Base-by-base conservation (phyloP, 2,329 filamentous ascomycete species). In the Aspergillus calidoustus region DNA sequence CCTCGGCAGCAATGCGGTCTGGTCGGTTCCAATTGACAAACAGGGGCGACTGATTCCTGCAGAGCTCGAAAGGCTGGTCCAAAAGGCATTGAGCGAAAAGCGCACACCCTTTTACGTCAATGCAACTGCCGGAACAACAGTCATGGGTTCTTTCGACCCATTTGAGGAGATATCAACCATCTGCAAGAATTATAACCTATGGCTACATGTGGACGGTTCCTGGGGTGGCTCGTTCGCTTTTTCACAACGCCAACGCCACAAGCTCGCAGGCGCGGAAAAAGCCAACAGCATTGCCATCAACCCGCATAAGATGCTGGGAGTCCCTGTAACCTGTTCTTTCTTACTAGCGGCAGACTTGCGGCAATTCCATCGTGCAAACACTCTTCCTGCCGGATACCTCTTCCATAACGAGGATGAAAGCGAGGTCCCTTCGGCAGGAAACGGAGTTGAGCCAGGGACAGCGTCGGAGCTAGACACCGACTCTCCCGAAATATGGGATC, bases 281-380 rank as follows among this genome's bases (percentile, higher is more conserved):
- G 95, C 93, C 9, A 86, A 97, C 77, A 92, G 88, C 15, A 82
- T 98, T 44, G 92, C 93, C 2, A 86, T 97, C 58, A 98, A 96
- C 77, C 93, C 95, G 60, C 95, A 99, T 80, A 98, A 98, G 80
- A 98, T 98, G 95, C 86, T 98, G 73, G 92, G 92, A 61, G 91
- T 92, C 3, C 94, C 95, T 0, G 81, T 96, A 46, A 97, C 93
- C 0, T 98, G 93, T 79, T 93, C 90, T 0, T 97, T 96, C 80
- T 84, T 99, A 4, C 84, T 99, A 13, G 89, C 87, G 0, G 85
- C 86, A 2, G 93, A 98, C 74, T 79, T 96, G 72, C 82, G 84
- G 59, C 80, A 89, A 25, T 96, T 98, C 76, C 90, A 95, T 75
- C 81, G 79, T 51, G 93, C 93, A 13, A 97, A 97, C 79, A 96